Conservation (phyloP, 2,329 filamentous ascomycete species). For the Sporothrix mexicana region DNA sequence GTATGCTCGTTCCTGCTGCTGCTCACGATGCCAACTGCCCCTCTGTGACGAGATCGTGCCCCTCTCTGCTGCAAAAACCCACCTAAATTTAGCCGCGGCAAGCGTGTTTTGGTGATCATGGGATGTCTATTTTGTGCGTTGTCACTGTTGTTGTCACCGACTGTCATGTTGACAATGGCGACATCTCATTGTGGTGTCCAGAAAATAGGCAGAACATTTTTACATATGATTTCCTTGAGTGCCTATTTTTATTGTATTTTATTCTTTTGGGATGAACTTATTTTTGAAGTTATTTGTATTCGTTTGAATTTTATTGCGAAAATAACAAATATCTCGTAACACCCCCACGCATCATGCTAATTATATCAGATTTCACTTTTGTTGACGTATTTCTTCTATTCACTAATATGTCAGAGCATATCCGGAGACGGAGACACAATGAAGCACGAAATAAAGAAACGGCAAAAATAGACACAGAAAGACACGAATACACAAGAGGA, state of each 20-base stretch:
- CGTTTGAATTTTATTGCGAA: neutral
- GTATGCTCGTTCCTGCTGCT: neutral
- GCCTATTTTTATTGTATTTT: no score
- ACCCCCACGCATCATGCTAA: neutral
- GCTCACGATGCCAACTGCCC: neutral
- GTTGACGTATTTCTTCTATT: conserved; percentile 9
- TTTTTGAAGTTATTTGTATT: neutral
- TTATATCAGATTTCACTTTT: conserved; percentile 1
- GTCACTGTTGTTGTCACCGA: neutral
- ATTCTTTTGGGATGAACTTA: neutral
- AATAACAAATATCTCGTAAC: neutral
- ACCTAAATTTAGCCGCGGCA: neutral
- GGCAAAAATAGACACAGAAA: neutral
- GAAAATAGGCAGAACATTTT: neutral
- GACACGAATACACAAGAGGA: neutral
- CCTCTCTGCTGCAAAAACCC: neutral
- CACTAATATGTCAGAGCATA: neutral
- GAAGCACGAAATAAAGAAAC: neutral
- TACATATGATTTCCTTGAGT: neutral
- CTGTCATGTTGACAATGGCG: neutral
- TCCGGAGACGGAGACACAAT: neutral
- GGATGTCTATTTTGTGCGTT: neutral
- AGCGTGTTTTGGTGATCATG: conserved; percentile 14
- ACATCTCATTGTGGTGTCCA: neutral
- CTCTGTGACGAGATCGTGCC: neutral